These are phyloP conservation scores for Collybia sordida DNA, from an alignment of 768 basidiomycete species.

Conservation along the genomic window DNA sequence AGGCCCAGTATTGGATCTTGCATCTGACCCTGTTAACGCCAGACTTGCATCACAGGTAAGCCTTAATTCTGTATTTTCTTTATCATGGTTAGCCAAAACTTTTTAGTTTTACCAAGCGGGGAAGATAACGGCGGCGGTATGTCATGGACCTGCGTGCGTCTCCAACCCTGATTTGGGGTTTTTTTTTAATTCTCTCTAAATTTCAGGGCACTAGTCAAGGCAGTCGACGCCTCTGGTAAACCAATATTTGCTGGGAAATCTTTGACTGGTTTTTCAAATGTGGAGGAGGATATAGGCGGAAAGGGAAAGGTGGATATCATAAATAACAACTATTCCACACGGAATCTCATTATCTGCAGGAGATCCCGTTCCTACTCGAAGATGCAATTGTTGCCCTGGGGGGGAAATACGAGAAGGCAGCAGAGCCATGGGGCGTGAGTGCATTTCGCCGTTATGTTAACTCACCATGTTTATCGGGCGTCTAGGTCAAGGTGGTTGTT, in stretches of 20 bases:
- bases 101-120: slow-evolving; percentile 63
- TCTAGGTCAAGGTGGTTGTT: slow-evolving; percentile 49
- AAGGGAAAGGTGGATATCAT: slow-evolving; percentile 40
- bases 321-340: background rate
- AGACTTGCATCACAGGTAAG: slow-evolving; percentile 56
- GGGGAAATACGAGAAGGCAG: slow-evolving; percentile 62
- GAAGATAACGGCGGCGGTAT: slow-evolving; percentile 71
- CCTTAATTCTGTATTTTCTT: slow-evolving; percentile 4
- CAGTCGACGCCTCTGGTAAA: slow-evolving; percentile 51
- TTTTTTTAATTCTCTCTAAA: background rate
- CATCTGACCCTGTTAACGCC: slow-evolving; percentile 53
- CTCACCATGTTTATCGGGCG: background rate
- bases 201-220: slow-evolving; percentile 56
- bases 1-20: slow-evolving; percentile 73
- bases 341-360: slow-evolving; percentile 23
- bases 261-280: slow-evolving; percentile 71
- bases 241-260: slow-evolving; percentile 62
- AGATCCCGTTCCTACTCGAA: slow-evolving; percentile 75
- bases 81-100: background rate
- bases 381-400: slow-evolving; percentile 61
- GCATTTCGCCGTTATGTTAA: slow-evolving; percentile 1
- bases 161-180: background rate
- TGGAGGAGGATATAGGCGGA: slow-evolving; percentile 54
- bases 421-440: slow-evolving; percentile 57
- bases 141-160: slow-evolving; percentile 75